phyloP scores from a whole-genome alignment of 2,329 filamentous ascomycete species.

The Fusarium sp. region DNA sequence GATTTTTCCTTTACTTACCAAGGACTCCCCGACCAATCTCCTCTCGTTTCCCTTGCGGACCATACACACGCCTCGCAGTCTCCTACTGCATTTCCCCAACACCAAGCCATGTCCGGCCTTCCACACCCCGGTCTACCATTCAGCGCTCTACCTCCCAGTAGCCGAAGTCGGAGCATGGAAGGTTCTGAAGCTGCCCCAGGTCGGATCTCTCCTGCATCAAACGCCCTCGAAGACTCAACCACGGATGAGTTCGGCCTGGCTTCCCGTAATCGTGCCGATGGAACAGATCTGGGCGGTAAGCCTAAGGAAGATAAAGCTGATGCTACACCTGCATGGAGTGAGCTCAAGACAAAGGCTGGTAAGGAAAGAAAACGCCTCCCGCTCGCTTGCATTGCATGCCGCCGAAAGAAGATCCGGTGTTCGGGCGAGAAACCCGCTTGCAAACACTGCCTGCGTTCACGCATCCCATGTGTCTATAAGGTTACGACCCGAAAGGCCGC shows the following conservation, averaged over 20 bases:
- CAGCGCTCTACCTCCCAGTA: slow-evolving; percentile 38
- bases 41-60: slow-evolving; percentile 55
- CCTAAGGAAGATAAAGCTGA: slow-evolving; percentile 70
- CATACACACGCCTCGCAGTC: slow-evolving; percentile 50
- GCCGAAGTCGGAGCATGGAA: slow-evolving; percentile 52
- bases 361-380: slow-evolving; percentile 95
- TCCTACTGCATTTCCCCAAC: slow-evolving; percentile 54
- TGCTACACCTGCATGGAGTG: slow-evolving; percentile 77
- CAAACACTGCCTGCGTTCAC: slow-evolving; percentile 92
- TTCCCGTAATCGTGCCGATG: slow-evolving; percentile 60
- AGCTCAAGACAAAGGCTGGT: slow-evolving; percentile 90
- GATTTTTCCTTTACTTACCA: slow-evolving; percentile 66
- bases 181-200: slow-evolving; percentile 61
- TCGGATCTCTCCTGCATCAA: slow-evolving; percentile 58
- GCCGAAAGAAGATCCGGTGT: slow-evolving; percentile 97
- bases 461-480: slow-evolving; percentile 97
- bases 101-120: slow-evolving; percentile 42
- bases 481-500: slow-evolving; percentile 94
- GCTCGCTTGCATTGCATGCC: slow-evolving; percentile 93
- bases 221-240: slow-evolving; percentile 65
- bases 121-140: slow-evolving; percentile 45
- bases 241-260: slow-evolving; percentile 71
- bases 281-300: slow-evolving; percentile 65
- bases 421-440: slow-evolving; percentile 98
- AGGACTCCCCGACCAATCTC: slow-evolving; percentile 57